A percentile compares a stretch with the other conserved stretches of the same genome.
Evolutionary conservation across 2,329 filamentous ascomycete species (phyloP).

Genomic region (Penicillium sumatraense): DNA sequence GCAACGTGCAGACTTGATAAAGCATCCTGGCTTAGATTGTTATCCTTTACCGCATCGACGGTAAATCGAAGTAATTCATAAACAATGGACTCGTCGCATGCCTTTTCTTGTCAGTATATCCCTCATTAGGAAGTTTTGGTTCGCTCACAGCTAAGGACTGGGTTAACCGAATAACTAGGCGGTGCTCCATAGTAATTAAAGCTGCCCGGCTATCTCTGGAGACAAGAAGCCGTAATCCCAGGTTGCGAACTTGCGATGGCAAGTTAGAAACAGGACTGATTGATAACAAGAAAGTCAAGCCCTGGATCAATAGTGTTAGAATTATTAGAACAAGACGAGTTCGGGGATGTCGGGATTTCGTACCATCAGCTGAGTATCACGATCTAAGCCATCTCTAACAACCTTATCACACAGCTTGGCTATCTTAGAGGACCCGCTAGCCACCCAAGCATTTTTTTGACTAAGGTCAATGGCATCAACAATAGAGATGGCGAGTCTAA

Average conservation of each 20-base stretch:
- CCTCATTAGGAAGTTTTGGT: too few relatives aligned
- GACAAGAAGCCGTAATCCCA: slow-evolving; percentile 31
- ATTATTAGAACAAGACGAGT: slow-evolving; percentile 1
- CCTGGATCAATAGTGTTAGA: slow-evolving; percentile 26
- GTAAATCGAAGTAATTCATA: slow-evolving; percentile 28
- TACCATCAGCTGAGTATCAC: slow-evolving; percentile 41
- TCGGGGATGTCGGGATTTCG: not conserved
- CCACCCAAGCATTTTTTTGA: slow-evolving; percentile 41
- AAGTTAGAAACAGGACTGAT: not conserved
- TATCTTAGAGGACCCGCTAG: slow-evolving; percentile 37
- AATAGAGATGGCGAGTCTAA: slow-evolving; percentile 42
- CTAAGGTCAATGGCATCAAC: slow-evolving; percentile 37
- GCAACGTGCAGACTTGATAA: slow-evolving; percentile 29
- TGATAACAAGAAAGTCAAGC: slow-evolving; percentile 34
- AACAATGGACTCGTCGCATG: slow-evolving; percentile 26
- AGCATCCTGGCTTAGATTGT: not conserved
- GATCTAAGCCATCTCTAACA: slow-evolving; percentile 31
- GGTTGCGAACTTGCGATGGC: slow-evolving; percentile 30
- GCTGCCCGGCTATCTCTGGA: slow-evolving; percentile 27
- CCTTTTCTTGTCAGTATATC: slow-evolving; percentile 14
- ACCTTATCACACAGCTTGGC: slow-evolving; percentile 46
- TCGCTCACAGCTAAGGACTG: slow-evolving; percentile 45
- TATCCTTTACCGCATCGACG: slow-evolving; percentile 25
- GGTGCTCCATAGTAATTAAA: slow-evolving; percentile 27
- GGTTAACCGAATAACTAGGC: slow-evolving; percentile 34